Evolutionary conservation across 257 asterid species (phyloP).

Genomic region (Misopates orontium): DNA sequence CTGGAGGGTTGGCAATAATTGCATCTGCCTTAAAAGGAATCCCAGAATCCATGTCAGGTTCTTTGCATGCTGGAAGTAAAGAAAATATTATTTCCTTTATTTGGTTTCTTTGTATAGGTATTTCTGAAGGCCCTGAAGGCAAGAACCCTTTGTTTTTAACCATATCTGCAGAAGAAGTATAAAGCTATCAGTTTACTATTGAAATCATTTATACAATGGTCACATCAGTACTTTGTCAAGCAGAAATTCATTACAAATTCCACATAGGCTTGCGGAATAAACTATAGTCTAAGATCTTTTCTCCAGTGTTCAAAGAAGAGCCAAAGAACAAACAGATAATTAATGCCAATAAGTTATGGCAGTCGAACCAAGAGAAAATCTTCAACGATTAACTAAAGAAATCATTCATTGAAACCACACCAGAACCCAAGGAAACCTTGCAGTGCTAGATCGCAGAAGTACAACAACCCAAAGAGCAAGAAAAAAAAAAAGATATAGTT

Average conservation of each 20-base stretch:
- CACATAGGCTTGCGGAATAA: neutral
- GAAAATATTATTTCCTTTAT: conserved; percentile 84
- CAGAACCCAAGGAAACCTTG: neutral
- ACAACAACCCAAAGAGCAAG: neutral
- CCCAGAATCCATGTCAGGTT: conserved; percentile 82
- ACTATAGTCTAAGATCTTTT: neutral
- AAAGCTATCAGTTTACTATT: neutral
- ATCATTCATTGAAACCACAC: neutral
- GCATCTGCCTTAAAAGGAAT: conserved; percentile 91
- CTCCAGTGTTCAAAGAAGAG: conserved; percentile 6
- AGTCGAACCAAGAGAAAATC: neutral
- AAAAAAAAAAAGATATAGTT: conserved; percentile 5
- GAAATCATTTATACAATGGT: neutral
- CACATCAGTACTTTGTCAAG: neutral
- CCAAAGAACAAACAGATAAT: neutral
- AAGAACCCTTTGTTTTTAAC: conserved; percentile 96
- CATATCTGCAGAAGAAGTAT: conserved; percentile 64
- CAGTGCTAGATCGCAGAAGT: neutral
- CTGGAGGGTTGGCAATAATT: conserved; percentile 64
- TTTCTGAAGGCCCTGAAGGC: conserved; percentile 99
- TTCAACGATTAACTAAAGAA: neutral
- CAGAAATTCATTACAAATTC: neutral
- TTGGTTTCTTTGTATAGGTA: conserved; percentile 80
- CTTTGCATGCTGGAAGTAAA: conserved; percentile 81
- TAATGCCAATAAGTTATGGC: neutral